phyloP scores from a whole-genome alignment of 176 grass and related monocot species.

The Musa schizocarpa region DNA sequence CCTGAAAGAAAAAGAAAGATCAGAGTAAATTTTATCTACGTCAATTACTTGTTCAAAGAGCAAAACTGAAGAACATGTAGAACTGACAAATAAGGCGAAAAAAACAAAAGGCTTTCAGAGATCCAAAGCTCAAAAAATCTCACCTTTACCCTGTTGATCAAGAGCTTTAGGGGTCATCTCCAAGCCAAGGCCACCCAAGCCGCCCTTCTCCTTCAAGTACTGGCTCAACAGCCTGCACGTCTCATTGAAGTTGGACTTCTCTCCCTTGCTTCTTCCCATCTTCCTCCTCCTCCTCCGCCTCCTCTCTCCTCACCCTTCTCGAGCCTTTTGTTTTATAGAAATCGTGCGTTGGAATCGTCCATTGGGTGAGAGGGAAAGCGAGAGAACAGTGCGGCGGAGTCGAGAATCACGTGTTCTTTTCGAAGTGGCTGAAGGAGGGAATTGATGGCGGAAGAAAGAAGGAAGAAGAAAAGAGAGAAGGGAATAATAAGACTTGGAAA shows the following conservation, averaged over 20 bases:
- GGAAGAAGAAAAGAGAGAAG: no score
- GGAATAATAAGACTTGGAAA: no score
- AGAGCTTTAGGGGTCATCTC: not conserved
- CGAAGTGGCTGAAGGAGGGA: no score
- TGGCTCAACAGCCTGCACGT: slow-evolving; percentile 1
- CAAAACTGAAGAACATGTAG: not conserved
- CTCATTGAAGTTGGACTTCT: slow-evolving; percentile 3
- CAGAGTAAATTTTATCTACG: not conserved
- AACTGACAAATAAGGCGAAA: not conserved
- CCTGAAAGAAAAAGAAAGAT: not conserved
- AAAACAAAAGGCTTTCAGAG: not conserved
- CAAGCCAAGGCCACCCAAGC: not conserved
- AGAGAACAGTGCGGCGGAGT: not conserved
- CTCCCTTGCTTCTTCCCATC: not conserved
- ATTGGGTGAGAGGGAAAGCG: not conserved
- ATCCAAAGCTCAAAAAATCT: not conserved
- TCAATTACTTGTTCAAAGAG: not conserved
- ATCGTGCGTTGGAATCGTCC: not conserved
- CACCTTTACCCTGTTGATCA: not conserved
- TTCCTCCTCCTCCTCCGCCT: not conserved
- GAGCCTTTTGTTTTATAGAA: not conserved
- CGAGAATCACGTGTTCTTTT: not conserved
- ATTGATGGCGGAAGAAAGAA: no score
- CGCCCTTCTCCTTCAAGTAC: slow-evolving; percentile 7
- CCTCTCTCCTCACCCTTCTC: not conserved